Percentiles rank a stretch among this genome's conserved stretches.
Evolutionary conservation across 768 basidiomycete genomes (phyloP).

Genomic region (Arthromyces matolae): DNA sequence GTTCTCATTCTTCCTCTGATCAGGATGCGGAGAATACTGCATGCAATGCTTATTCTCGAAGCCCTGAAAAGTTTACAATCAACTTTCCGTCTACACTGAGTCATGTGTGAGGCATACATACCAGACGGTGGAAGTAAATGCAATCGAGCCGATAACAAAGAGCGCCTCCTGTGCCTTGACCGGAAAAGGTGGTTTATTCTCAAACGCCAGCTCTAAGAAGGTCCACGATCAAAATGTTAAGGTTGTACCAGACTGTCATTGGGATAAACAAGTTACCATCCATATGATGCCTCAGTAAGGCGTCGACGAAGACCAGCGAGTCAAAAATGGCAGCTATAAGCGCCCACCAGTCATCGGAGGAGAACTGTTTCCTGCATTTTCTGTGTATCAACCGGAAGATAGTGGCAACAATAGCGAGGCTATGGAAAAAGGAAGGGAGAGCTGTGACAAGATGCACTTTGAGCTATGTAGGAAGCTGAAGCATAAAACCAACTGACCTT

Average conservation of each 20-base stretch:
- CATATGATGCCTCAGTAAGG: too few relatives aligned
- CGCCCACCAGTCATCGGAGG: conserved; percentile 16
- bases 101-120: conserved; percentile 1
- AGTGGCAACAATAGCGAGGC: conserved; percentile 6
- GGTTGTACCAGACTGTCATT: too few relatives aligned
- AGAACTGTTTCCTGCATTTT: conserved; percentile 9
- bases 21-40: conserved; percentile 16
- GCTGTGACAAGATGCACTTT: too few relatives aligned
- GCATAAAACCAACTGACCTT: too few relatives aligned
- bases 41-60: conserved; percentile 19
- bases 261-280: too few relatives aligned
- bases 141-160: conserved; percentile 3
- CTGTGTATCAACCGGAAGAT: conserved; percentile 7
- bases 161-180: neutral
- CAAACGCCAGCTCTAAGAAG: conserved; percentile 1
- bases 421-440: too few relatives aligned
- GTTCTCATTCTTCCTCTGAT: conserved; percentile 8
- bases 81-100: neutral
- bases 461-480: too few relatives aligned
- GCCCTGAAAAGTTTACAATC: conserved; percentile 12
- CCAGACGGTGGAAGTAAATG: conserved; percentile 18
- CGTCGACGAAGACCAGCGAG: conserved; percentile 10
- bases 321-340: conserved; percentile 11
- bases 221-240: too few relatives aligned
- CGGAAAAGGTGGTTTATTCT: neutral